phyloP scores from a whole-genome alignment of 768 basidiomycete species.

The Kwoniella heveanensis region DNA sequence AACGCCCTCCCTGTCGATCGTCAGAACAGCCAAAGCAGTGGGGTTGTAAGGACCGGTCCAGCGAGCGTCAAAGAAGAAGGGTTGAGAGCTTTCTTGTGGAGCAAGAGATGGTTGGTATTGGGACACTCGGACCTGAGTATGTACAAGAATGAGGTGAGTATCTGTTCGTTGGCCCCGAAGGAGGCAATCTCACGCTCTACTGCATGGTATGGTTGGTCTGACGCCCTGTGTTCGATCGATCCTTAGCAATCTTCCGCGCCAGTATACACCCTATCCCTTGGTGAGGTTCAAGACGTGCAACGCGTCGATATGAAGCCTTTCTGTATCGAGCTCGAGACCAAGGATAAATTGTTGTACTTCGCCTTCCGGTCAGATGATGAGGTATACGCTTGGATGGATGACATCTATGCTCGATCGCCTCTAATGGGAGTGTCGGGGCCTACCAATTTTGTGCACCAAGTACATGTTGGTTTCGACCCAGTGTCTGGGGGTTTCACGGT shows the following conservation, averaged over 20 bases:
- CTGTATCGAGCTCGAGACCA: conserved; percentile 82
- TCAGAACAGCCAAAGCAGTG: conserved; percentile 15
- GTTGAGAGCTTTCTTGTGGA: conserved; percentile 87
- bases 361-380: conserved; percentile 70
- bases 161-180: no score
- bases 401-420: conserved; percentile 88
- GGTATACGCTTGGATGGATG: conserved; percentile 97
- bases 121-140: conserved; percentile 76
- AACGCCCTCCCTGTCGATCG: neutral
- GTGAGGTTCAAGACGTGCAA: conserved; percentile 81
- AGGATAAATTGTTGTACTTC: conserved; percentile 81
- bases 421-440: conserved; percentile 91
- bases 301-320: conserved; percentile 93
- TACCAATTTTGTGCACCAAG: conserved; percentile 97
- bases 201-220: no score
- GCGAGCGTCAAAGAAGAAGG: conserved; percentile 93
- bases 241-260: conserved; percentile 32
- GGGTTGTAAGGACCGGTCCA: conserved; percentile 59
- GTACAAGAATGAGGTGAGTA: conserved; percentile 88
- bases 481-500: conserved; percentile 91
- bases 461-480: conserved; percentile 96
- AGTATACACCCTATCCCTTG: conserved; percentile 60
- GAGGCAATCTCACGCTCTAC: no score
- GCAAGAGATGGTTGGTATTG: conserved; percentile 84
- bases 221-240: no score